Base-by-base conservation (phyloP, 495 filamentous ascomycete genomes). In the Xylaria acuta region DNA sequence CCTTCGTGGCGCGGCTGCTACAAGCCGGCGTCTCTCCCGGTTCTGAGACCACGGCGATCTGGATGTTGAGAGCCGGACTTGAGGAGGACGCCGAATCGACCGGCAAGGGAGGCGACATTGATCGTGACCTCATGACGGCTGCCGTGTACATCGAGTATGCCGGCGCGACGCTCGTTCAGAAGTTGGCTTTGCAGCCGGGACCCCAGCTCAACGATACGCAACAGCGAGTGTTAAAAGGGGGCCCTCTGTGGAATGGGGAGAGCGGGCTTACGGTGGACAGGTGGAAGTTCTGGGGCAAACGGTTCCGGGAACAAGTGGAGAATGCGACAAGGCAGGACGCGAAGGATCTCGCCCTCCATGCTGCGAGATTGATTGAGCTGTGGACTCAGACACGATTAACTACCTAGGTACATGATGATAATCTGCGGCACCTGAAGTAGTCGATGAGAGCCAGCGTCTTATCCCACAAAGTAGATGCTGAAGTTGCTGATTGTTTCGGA, bases 101-200 rank as follows among this genome's bases (percentile, higher is more conserved):
- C 27, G 56, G 59, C 34, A n/a, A 71, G 0, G 49, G 43, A 9
- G 53, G 53, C 47, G 51, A 63, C 9, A 4, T 60, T 14, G 70
- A 72, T 20, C 67, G 70, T 12, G 69, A 34, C 18, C 67, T 79
- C 1, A 66, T 36, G 38, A 66, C 49, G 2, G 77, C 75, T 5
- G 77, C 75, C 16, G 69, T 75, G 68, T 78, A 78, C 72, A 71
- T 79, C 67, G 77, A 79, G 25, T 77, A 72, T 47, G 73, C 70
- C 1, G 77, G 77, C 25, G 69, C 72, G 16, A 58, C 73, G 7
- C 54, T 79, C 7, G 68, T 74, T 40, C 73, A 75, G 69, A 64
- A 53, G 6, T 20, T 79, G 1, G 65, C 54, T 18, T 53, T 70
- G 14, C 69, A 70, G 47, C 74, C 75, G 18, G 36, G 67, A 2